phyloP scores from a whole-genome alignment of 1,284 basidiomycete genomes.

The Sanghuangporus baumii region DNA sequence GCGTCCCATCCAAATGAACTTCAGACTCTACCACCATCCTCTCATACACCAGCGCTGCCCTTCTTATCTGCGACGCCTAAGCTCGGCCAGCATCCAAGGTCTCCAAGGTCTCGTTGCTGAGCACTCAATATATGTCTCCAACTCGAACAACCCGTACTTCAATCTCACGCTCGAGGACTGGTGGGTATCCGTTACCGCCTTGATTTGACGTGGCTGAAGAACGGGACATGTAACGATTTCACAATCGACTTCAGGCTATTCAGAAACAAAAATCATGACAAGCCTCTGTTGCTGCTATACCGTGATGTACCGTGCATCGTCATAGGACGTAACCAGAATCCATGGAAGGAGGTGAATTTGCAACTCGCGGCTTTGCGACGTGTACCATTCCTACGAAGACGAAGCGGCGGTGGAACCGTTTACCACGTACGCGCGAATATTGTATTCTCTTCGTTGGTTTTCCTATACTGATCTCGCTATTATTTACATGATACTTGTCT shows the following conservation, averaged over 20 bases:
- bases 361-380: conserved; percentile 41
- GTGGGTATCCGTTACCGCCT: conserved; percentile 38
- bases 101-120: conserved; percentile 24
- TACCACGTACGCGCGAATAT: conserved; percentile 71
- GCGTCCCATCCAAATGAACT: conserved; percentile 9
- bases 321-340: conserved; percentile 96
- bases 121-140: conserved; percentile 75
- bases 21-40: conserved; percentile 5
- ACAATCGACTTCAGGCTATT: conserved; percentile 65
- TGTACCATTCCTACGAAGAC: conserved; percentile 79
- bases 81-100: not conserved
- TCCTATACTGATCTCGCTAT: not conserved
- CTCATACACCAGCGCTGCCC: not conserved
- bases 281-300: conserved; percentile 84
- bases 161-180: conserved; percentile 94
- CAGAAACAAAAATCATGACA: conserved; percentile 58
- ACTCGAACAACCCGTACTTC: conserved; percentile 84
- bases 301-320: conserved; percentile 89
- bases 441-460: not conserved
- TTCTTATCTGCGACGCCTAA: not conserved
- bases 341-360: conserved; percentile 95
- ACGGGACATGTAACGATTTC: not conserved
- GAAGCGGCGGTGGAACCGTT: conserved; percentile 96
- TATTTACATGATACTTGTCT: not conserved
- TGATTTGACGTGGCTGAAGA: not conserved